Evolutionary conservation across 345 rosid genomes (phyloP), one percentile per base, ranked within the genome.

Genomic region (Populus tremula): DNA sequence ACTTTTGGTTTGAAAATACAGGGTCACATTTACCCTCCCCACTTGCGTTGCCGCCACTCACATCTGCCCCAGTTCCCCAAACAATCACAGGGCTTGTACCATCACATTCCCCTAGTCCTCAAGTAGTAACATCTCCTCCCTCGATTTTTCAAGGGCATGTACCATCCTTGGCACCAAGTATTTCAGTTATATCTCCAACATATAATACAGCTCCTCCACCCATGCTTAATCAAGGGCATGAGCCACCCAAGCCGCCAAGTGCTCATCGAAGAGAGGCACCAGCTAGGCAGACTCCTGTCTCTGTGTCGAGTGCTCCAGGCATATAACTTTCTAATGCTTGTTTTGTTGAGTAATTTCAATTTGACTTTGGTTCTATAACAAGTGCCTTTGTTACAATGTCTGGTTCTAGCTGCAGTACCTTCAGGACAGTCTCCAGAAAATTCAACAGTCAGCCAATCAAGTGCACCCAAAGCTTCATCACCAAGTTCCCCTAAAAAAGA

Each of bases 221-320:
- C 39, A 2, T 61, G 35, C 41, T 71, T 76, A 50, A 27, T 20
- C 33, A 47, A 45, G 53, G 77, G 41, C 73, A 35, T 36, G 76
- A 17, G 73, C 67, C 79, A 47, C 65, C 82, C 6, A 56, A 62
- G 76, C 82, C 70, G n/a, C 79, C 82, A 36, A 81, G 64, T 79
- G 74, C 80, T 82, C 73, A 86, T 72, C 85, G 67, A 62, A 67
- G 64, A 72, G 70, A 71, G 74, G 67, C 73, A 20, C 82, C 92
- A n/a, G 76, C 80, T 41, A 70, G 69, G 41, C 83, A 85, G 70
- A 75, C 87, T 71, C 74, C 89, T 25, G 79, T 78, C 62, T 67
- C 86, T 5, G 75, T 72, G 56, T 87, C 90, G 76, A 74, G 49
- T 82, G 77, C 87, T 65, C 89, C 87, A 76, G 87, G 93, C 87